Conservation (phyloP, 805 yeast species). For the Sugiyamaella lignohabitans region DNA sequence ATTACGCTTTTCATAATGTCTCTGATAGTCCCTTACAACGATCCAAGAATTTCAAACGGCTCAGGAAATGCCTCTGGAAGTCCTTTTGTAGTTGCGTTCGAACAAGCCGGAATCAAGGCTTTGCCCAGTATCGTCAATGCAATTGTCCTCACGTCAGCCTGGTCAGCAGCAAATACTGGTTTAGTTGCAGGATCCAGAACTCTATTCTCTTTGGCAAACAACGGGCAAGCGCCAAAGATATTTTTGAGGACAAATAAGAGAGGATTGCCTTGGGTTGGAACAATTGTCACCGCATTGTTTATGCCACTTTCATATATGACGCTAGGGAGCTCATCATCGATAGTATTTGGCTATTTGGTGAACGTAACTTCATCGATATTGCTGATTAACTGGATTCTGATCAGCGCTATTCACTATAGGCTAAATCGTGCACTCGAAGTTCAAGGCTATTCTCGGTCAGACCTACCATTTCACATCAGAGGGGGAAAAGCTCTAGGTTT, state of each 20-base stretch:
- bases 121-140: conserved; percentile 76
- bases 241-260: conserved; percentile 56
- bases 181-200: conserved; percentile 73
- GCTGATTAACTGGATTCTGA: conserved; percentile 50
- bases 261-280: conserved; percentile 65
- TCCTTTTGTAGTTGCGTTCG: conserved; percentile 79
- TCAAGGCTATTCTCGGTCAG: conserved; percentile 36
- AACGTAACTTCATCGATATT: conserved; percentile 40
- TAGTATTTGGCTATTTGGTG: conserved; percentile 53
- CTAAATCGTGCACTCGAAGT: conserved; percentile 39
- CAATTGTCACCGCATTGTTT: conserved; percentile 46
- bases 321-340: conserved; percentile 47
- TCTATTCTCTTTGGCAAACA: conserved; percentile 61
- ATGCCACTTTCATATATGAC: conserved; percentile 67
- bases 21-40: conserved; percentile 57
- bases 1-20: conserved; percentile 58
- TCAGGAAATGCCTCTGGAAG: conserved; percentile 60
- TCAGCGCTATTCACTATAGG: conserved; percentile 44
- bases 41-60: conserved; percentile 41
- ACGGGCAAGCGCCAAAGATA: conserved; percentile 66
- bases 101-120: conserved; percentile 54
- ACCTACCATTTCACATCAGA: conserved; percentile 37
- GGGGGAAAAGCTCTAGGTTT: conserved; percentile 35
- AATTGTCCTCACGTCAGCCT: conserved; percentile 66
- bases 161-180: conserved; percentile 77